Evolutionary conservation across 345 rosid genomes (phyloP), one percentile per base, ranked within the genome.

Genomic region (Clausena lansium): DNA sequence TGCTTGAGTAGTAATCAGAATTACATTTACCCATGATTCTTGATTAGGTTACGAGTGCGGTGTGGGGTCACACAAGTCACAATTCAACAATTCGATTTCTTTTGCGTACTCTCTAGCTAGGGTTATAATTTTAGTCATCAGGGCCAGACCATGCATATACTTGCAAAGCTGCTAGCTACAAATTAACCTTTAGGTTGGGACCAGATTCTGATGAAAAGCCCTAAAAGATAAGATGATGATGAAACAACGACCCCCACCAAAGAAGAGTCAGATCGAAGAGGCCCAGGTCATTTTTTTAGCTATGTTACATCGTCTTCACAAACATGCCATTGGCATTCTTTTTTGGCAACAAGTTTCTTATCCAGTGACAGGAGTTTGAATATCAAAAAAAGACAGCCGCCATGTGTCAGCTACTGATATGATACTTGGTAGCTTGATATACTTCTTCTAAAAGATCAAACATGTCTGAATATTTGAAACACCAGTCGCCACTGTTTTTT

Each of bases 381-480:
- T 24, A 24, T 24, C 0, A 0, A 32, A 33, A 32, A 64, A 64
- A 17, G 67, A 30, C 68, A 33, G 41, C 68, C 41, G 6, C 77
- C 32, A 75, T 32, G 45, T 75, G 70, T 63, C 61, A 30, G 13
- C 61, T 50, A 9, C 30, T 63, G 28, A 47, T 30, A 63, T 11
- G 41, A 63, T 45, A 17, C 17, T 13, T 45, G 50, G 5, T 13
- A 22, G n/a, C 15, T 69, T 58, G 50, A 15, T 20, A n/a, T 65
- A n/a, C 69, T 47, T 68, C 50, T 61, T 45, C 70, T 14, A 28
- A 65, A 65, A 32, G 27, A 79, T 78, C 78, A 78, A 77, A 78
- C 85, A 79, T 87, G 87, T 85, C 87, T 76, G 84, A 81, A 78
- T 78, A 82, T 82, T 83, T 81, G 87, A 85, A 85, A 83, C 90